A percentile compares a stretch with the other conserved stretches of the same genome.
These are phyloP conservation scores for Mycena albidolilacea DNA, from an alignment of 768 basidiomycete species.

Conservation along the genomic window DNA sequence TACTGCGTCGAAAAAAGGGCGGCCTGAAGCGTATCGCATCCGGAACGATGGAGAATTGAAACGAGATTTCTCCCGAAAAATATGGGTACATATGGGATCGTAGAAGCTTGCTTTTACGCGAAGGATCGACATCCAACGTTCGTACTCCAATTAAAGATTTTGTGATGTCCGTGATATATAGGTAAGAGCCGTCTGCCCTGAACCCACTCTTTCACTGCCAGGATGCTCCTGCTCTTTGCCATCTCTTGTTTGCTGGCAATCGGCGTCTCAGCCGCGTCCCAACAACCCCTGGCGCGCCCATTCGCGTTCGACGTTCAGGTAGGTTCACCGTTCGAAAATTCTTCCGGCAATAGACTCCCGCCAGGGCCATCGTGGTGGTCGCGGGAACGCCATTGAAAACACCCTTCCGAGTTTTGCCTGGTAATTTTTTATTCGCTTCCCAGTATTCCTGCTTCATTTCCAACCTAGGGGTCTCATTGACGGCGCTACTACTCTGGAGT, in stretches of 20 bases:
- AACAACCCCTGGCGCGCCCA: slow-evolving; percentile 39
- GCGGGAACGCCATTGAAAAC: slow-evolving; percentile 83
- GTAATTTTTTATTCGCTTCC: slow-evolving; percentile 52
- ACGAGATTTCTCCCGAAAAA: neutral
- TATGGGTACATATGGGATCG: neutral
- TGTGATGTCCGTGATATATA: neutral
- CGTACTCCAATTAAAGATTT: slow-evolving; percentile 34
- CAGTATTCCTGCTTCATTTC: slow-evolving; percentile 29
- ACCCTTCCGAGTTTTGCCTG: slow-evolving; percentile 84
- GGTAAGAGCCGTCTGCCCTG: neutral
- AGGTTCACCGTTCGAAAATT: slow-evolving; percentile 20
- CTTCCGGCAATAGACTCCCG: slow-evolving; percentile 27
- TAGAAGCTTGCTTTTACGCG: neutral
- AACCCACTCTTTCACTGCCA: slow-evolving; percentile 5
- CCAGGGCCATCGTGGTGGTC: slow-evolving; percentile 83
- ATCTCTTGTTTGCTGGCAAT: slow-evolving; percentile 19
- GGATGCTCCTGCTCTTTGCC: slow-evolving; percentile 19
- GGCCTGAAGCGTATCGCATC: neutral
- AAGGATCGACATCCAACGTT: slow-evolving; percentile 29
- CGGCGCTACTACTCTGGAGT: slow-evolving; percentile 82
- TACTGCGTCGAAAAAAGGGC: neutral
- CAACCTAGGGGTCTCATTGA: slow-evolving; percentile 76
- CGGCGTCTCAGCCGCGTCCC: slow-evolving; percentile 6
- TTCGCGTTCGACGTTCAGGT: slow-evolving; percentile 69
- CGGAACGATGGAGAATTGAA: neutral